Conservation (phyloP, 164 flowering plant genomes). For the Magnolia sinica region DNA sequence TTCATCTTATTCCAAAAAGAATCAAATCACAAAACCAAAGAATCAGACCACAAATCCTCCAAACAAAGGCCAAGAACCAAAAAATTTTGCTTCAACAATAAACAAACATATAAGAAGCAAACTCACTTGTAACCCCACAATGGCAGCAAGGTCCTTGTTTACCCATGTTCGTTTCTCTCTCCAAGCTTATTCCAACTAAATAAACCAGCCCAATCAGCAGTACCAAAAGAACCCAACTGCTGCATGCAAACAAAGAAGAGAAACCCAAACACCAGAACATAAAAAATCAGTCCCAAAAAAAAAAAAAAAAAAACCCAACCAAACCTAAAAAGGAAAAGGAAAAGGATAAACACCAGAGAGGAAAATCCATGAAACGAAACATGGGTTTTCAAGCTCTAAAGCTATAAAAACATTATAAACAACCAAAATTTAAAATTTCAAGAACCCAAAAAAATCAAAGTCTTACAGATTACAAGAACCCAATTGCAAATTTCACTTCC, state of each 20-base stretch:
- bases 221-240: background rate
- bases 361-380: background rate
- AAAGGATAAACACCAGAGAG: background rate
- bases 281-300: background rate
- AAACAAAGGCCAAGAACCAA: background rate
- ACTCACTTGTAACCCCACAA: slow-evolving; percentile 7
- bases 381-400: background rate
- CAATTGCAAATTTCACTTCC: slow-evolving; percentile 2
- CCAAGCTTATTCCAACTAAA: background rate
- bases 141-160: slow-evolving; percentile 6
- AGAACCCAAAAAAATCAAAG: background rate
- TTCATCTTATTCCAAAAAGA: background rate
- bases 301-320: background rate
- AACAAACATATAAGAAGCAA: background rate
- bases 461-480: background rate
- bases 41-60: background rate
- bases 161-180: slow-evolving; percentile 1
- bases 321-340: background rate
- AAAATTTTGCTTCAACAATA: background rate
- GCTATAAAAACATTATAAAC: background rate
- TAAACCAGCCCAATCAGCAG: background rate
- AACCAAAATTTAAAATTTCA: background rate
- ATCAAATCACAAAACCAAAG: background rate
- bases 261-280: background rate
- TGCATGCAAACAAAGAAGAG: background rate